phyloP scores from a whole-genome alignment of 768 basidiomycete species.

The Leucogyrophana mollusca region DNA sequence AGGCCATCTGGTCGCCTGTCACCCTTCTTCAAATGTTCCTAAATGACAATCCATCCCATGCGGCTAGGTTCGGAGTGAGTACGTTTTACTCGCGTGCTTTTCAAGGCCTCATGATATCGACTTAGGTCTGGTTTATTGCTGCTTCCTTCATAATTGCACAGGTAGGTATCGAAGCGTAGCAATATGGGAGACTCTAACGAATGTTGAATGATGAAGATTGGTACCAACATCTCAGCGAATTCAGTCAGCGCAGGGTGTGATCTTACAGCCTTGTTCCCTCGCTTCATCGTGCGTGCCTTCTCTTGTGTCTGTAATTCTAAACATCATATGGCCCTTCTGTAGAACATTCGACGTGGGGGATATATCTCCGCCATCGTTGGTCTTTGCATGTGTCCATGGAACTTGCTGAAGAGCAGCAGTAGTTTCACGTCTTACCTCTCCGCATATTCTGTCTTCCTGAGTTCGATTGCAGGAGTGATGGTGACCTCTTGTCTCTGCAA shows the following conservation, averaged over 20 bases:
- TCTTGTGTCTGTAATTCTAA: neutral
- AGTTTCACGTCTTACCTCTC: slow-evolving; percentile 76
- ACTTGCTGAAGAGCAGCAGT: slow-evolving; percentile 63
- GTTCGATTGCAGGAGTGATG: slow-evolving; percentile 79
- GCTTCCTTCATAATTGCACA: slow-evolving; percentile 74
- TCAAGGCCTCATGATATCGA: neutral
- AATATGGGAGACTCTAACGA: neutral
- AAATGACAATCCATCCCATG: slow-evolving; percentile 52
- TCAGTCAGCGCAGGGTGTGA: slow-evolving; percentile 77
- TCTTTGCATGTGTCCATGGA: slow-evolving; percentile 70
- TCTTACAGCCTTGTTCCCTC: slow-evolving; percentile 68
- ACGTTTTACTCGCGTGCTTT: neutral
- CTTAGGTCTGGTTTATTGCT: slow-evolving; percentile 67
- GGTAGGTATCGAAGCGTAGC: slow-evolving; percentile 21
- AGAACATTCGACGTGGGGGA: slow-evolving; percentile 79
- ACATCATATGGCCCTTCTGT: neutral
- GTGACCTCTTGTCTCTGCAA: slow-evolving; percentile 20
- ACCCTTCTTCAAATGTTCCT: slow-evolving; percentile 63
- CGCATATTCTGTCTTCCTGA: slow-evolving; percentile 74
- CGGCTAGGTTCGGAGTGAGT: slow-evolving; percentile 60
- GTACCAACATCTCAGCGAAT: slow-evolving; percentile 73
- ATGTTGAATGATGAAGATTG: slow-evolving; percentile 4
- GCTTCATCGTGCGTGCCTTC: slow-evolving; percentile 52
- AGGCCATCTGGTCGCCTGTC: slow-evolving; percentile 72
- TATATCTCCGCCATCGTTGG: slow-evolving; percentile 74